Percentiles rank a stretch among this genome's conserved stretches.
Evolutionary conservation across 371 early-diverging fungal species (phyloP).

Genomic region (Actinomortierella ambigua): DNA sequence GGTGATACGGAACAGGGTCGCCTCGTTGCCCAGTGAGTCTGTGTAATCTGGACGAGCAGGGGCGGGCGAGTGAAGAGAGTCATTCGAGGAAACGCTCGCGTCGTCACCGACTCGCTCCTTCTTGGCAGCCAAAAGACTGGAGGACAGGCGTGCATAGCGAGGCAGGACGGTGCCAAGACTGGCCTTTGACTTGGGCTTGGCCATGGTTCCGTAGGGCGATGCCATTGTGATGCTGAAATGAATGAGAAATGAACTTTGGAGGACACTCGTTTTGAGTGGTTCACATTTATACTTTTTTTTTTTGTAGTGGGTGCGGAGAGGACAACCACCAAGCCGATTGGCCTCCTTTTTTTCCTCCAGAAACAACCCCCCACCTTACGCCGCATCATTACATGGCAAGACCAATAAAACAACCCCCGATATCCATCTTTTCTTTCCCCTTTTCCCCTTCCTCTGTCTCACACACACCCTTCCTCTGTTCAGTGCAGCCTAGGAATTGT

Average conservation of each 20-base stretch:
- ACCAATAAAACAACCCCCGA: no score
- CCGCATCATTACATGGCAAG: no score
- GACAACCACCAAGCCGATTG: no score
- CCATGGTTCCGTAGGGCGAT: slow-evolving; percentile 66
- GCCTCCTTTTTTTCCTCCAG: no score
- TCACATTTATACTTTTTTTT: no score
- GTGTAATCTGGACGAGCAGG: slow-evolving; percentile 22
- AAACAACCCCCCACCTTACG: no score
- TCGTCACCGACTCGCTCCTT: no score
- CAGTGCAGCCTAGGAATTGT: no score
- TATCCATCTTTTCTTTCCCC: no score
- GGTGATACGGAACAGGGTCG: slow-evolving; percentile 41
- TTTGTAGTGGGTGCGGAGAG: no score
- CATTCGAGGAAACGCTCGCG: slow-evolving; percentile 33
- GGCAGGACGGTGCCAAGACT: slow-evolving; percentile 52
- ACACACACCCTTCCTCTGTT: no score
- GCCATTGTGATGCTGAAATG: slow-evolving; percentile 50
- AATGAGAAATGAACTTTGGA: neutral
- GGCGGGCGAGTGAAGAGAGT: neutral
- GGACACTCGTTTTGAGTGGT: neutral
- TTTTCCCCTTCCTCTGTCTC: no score
- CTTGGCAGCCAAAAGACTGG: slow-evolving; percentile 18
- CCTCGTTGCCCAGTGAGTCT: slow-evolving; percentile 10
- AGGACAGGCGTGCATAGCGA: slow-evolving; percentile 46
- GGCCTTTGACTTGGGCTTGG: slow-evolving; percentile 42